Evolutionary conservation across 129 eudicot species (phyloP).

Genomic region (Flaveria robusta): DNA sequence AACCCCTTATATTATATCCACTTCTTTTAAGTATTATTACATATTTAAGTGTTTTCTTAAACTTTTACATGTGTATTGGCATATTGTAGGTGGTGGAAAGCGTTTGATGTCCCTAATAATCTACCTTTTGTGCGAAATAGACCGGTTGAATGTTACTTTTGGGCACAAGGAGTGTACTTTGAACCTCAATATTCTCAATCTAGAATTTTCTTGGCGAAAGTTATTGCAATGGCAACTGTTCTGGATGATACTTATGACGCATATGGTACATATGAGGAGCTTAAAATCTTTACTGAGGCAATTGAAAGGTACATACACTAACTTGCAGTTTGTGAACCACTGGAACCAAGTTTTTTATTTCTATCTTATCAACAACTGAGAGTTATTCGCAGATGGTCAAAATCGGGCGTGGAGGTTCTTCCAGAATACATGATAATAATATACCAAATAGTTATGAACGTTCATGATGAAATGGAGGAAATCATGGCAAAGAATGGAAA

Average conservation of each 20-base stretch:
- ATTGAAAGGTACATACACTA: slow-evolving; percentile 44
- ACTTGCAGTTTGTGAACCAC: too few species aligned
- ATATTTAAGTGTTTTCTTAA: too few species aligned
- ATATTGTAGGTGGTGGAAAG: too few species aligned
- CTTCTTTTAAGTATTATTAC: too few species aligned
- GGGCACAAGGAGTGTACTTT: slow-evolving; percentile 19
- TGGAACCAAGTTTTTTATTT: too few species aligned
- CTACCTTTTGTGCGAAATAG: slow-evolving; percentile 36
- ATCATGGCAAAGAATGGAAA: slow-evolving; percentile 23
- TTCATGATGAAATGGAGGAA: slow-evolving; percentile 15
- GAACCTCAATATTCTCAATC: too few species aligned
- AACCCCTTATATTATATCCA: too few species aligned
- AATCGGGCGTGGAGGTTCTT: slow-evolving; percentile 19
- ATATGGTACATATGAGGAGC: too few species aligned
- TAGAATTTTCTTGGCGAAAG: slow-evolving; percentile 24
- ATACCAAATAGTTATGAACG: slow-evolving; percentile 8
- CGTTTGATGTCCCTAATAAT: slow-evolving; percentile 7
- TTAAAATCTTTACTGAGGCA: too few species aligned
- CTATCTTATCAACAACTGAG: too few species aligned
- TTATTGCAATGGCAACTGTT: not conserved
- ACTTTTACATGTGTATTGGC: too few species aligned
- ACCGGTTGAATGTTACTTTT: slow-evolving; percentile 32
- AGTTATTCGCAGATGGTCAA: slow-evolving; percentile 28
- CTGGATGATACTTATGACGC: slow-evolving; percentile 46
- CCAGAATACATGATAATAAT: slow-evolving; percentile 33